phyloP scores from a whole-genome alignment of 2,329 filamentous ascomycete genomes.

The Penicillium sclerotiorum region DNA sequence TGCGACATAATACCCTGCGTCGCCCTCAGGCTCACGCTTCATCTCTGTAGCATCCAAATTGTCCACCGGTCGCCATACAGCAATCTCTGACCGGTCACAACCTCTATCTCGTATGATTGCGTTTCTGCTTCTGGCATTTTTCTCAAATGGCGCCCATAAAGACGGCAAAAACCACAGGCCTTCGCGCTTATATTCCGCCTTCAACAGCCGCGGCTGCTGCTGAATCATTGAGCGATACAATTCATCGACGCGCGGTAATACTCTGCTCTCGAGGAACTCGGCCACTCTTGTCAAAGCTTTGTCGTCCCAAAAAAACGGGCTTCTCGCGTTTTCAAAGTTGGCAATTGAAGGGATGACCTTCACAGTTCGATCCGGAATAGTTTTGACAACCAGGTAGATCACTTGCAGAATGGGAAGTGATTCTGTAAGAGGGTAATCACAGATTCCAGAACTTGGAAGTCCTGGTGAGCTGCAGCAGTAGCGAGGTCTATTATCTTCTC shows the following conservation, averaged over 20 bases:
- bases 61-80: neutral
- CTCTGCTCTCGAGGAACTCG: neutral
- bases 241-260: neutral
- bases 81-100: neutral
- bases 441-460: neutral
- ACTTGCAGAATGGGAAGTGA: neutral
- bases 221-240: neutral
- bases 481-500: neutral
- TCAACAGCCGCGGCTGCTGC: neutral
- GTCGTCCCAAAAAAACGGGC: neutral
- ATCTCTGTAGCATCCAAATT: neutral
- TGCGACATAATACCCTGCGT: neutral
- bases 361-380: neutral
- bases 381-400: neutral
- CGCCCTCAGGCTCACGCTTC: neutral
- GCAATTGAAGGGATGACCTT: neutral
- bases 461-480: neutral
- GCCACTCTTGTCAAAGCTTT: neutral
- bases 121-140: neutral
- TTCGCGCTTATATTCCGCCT: neutral
- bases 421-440: neutral
- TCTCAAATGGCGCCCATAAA: neutral
- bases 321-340: neutral
- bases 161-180: neutral
- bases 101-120: neutral